Conservation (phyloP, 768 basidiomycete species). For the Termitomyces sp. region DNA sequence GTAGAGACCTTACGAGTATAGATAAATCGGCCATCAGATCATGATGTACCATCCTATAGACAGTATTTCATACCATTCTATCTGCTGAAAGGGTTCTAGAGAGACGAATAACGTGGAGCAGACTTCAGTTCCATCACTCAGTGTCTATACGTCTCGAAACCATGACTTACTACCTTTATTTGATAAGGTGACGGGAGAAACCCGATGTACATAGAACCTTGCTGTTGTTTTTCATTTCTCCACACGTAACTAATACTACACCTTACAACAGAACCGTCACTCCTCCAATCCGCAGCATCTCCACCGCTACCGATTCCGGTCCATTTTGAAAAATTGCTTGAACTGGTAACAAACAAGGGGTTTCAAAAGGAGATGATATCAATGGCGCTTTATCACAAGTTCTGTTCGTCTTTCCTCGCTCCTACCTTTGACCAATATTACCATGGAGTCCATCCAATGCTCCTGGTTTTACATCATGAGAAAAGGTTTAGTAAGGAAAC, state of each 20-base stretch:
- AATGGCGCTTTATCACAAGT: slow-evolving; percentile 7
- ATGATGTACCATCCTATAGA: not conserved
- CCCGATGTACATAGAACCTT: too few relatives aligned
- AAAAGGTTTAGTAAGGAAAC: not conserved
- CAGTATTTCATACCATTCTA: not conserved
- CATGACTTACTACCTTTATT: not conserved
- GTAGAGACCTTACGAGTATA: not conserved
- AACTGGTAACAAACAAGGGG: slow-evolving; percentile 12
- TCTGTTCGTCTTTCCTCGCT: slow-evolving; percentile 17
- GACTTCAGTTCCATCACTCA: not conserved
- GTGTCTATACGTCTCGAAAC: not conserved
- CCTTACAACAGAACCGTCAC: too few relatives aligned
- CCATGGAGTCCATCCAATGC: slow-evolving; percentile 89
- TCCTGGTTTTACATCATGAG: slow-evolving; percentile 35
- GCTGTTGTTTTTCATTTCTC: not conserved
- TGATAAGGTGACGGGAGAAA: not conserved
- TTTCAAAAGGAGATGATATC: slow-evolving; percentile 3
- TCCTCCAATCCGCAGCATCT: not conserved
- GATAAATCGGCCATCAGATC: not conserved
- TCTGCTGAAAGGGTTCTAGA: not conserved
- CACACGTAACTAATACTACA: not conserved
- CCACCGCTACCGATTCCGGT: not conserved
- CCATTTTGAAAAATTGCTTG: slow-evolving; percentile 8
- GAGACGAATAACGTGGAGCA: not conserved
- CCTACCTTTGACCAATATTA: too few relatives aligned